Conservation (phyloP, 2,329 filamentous ascomycete species). For the Aspergillus sp. region DNA sequence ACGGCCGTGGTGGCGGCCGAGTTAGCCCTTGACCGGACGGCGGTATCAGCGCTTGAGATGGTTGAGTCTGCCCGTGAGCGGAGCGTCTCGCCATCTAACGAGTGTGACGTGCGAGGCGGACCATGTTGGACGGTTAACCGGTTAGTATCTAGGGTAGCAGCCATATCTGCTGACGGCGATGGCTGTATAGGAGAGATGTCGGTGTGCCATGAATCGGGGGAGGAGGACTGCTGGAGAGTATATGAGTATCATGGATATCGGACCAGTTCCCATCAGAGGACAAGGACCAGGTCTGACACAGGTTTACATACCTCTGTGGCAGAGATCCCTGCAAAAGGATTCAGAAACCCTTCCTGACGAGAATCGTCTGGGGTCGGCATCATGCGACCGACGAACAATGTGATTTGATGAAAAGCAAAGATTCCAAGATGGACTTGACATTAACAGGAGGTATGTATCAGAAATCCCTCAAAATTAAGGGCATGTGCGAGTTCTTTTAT, state of each 20-base stretch:
- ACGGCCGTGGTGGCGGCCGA: constrained; percentile 27
- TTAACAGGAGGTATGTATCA: not conserved
- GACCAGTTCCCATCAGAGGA: not conserved
- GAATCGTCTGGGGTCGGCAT: constrained; percentile 18
- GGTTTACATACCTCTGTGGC: constrained; percentile 13
- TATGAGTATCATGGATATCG: constrained; percentile 6
- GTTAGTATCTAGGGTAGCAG: constrained; percentile 21
- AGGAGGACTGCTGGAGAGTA: constrained; percentile 3
- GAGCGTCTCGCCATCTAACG: constrained; percentile 45
- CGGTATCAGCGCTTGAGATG: constrained; percentile 35
- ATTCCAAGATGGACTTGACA: not conserved
- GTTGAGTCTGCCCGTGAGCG: constrained; percentile 44
- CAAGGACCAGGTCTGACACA: not conserved
- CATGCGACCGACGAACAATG: constrained; percentile 11
- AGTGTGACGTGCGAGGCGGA: constrained; percentile 33
- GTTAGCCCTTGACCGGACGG: constrained; percentile 33
- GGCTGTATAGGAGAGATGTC: constrained; percentile 11
- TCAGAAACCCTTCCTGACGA: constrained; percentile 9
- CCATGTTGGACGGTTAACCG: constrained; percentile 26
- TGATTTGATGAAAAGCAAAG: constrained; percentile 4
- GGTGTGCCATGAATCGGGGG: constrained; percentile 3
- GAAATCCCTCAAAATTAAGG: constrained; percentile 4
- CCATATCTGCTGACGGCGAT: constrained; percentile 26
- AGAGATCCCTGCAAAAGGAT: constrained; percentile 11
- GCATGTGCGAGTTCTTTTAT: constrained; percentile 2